phyloP scores from a whole-genome alignment of 208 protist species.

The Trypanosoma conorhini region DNA sequence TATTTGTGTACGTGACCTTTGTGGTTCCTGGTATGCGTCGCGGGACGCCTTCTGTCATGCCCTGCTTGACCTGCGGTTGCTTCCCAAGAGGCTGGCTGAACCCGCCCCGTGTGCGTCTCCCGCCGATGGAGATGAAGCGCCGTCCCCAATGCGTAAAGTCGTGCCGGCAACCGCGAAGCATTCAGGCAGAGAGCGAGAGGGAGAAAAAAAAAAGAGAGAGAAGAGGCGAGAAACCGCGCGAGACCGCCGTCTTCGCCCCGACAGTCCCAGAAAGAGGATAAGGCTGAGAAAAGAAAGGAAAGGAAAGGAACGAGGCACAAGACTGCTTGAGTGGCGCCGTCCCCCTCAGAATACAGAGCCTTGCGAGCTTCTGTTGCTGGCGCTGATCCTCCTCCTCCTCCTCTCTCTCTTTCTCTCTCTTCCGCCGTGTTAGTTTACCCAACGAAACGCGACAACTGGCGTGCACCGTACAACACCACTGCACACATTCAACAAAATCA shows the following conservation, averaged over 20 bases:
- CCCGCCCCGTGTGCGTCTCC: slow-evolving; percentile 32
- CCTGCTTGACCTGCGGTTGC: slow-evolving; percentile 65
- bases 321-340: too few relatives aligned
- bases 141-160: too few relatives aligned
- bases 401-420: not conserved
- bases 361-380: not conserved
- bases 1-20: slow-evolving; percentile 85
- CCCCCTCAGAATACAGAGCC: not conserved
- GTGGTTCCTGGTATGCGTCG: slow-evolving; percentile 80
- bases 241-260: not conserved
- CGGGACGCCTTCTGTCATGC: slow-evolving; percentile 28
- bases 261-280: slow-evolving; percentile 12
- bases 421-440: not conserved
- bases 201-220: not conserved
- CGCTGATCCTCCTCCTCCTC: not conserved
- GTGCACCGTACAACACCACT: not conserved
- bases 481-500: not conserved
- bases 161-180: slow-evolving; percentile 7
- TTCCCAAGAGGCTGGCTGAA: slow-evolving; percentile 42
- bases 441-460: not conserved
- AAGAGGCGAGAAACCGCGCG: not conserved
- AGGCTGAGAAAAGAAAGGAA: slow-evolving; percentile 17
- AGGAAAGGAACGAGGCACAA: too few relatives aligned
- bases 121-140: slow-evolving; percentile 36
- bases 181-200: not conserved